These are phyloP conservation scores for Kwoniella sp. DNA, from an alignment of 768 basidiomycete genomes.

Conservation along the genomic window DNA sequence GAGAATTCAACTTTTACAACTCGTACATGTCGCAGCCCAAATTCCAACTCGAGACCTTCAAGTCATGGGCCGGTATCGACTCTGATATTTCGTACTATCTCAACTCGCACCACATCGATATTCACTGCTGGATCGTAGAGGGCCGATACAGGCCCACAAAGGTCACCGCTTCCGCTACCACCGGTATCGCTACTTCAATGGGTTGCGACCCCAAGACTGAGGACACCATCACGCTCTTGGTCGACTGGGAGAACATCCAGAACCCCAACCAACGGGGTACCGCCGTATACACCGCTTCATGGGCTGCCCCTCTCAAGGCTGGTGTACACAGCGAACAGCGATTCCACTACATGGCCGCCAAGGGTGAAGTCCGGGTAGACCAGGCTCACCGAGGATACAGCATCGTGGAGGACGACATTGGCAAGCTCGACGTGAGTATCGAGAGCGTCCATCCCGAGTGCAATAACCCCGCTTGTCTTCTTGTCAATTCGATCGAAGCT, in stretches of 20 bases:
- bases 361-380: slow-evolving; percentile 89
- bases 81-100: slow-evolving; percentile 95
- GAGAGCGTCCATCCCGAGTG: too few relatives aligned
- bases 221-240: slow-evolving; percentile 91
- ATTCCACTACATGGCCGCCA: slow-evolving; percentile 95
- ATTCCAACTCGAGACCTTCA: slow-evolving; percentile 90
- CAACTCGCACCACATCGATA: slow-evolving; percentile 88
- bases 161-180: slow-evolving; percentile 86
- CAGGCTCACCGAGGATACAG: slow-evolving; percentile 94
- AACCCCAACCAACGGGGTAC: slow-evolving; percentile 77
- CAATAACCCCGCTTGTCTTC: not conserved
- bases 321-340: slow-evolving; percentile 90
- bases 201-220: slow-evolving; percentile 76
- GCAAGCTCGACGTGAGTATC: slow-evolving; percentile 64
- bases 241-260: slow-evolving; percentile 84
- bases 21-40: slow-evolving; percentile 99
- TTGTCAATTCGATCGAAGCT: too few relatives aligned
- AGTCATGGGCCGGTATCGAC: slow-evolving; percentile 91
- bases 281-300: slow-evolving; percentile 83
- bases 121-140: slow-evolving; percentile 59
- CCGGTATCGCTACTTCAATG: slow-evolving; percentile 79
- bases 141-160: slow-evolving; percentile 58
- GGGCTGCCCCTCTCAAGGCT: slow-evolving; percentile 84
- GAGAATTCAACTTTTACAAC: slow-evolving; percentile 93
- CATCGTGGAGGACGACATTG: slow-evolving; percentile 79